These are phyloP conservation scores for Pseudonitzschia multistriata DNA, from an alignment of 108 stramenopile genomes.

Conservation along the genomic window DNA sequence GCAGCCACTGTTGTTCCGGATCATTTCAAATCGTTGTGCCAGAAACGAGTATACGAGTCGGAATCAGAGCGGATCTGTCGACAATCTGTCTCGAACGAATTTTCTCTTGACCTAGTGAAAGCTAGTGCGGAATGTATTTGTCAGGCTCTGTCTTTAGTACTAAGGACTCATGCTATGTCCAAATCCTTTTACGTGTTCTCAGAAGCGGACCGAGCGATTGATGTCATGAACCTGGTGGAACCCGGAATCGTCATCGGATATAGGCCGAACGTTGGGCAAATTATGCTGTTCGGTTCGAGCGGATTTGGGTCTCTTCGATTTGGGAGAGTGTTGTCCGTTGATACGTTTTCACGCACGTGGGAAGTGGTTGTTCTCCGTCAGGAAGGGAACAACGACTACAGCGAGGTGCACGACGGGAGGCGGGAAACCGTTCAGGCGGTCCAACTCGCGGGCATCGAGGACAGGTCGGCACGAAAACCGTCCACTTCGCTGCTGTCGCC, in stretches of 20 bases:
- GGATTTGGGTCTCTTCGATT: constrained; percentile 30
- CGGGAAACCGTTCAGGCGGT: constrained; percentile 38
- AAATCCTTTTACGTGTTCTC: constrained; percentile 54
- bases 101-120: constrained; percentile 47
- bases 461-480: constrained; percentile 37
- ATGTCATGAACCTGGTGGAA: constrained; percentile 51
- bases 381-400: constrained; percentile 1
- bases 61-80: constrained; percentile 51
- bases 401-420: not conserved
- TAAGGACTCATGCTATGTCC: constrained; percentile 54
- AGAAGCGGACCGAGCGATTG: constrained; percentile 34
- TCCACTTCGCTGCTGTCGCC: constrained; percentile 34
- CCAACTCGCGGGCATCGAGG: constrained; percentile 60
- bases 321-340: constrained; percentile 39
- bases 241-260: constrained; percentile 52
- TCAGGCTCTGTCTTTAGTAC: constrained; percentile 48
- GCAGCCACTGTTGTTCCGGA: constrained; percentile 18
- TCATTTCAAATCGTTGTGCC: constrained; percentile 23
- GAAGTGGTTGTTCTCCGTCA: constrained; percentile 36
- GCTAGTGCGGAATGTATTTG: constrained; percentile 45
- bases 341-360: constrained; percentile 46
- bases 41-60: constrained; percentile 13
- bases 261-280: constrained; percentile 21
- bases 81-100: constrained; percentile 56
- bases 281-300: constrained; percentile 3